Evolutionary conservation across 305 asterid genomes (phyloP), one percentile per base, ranked within the genome.

Genomic region (Plantago coronopus): DNA sequence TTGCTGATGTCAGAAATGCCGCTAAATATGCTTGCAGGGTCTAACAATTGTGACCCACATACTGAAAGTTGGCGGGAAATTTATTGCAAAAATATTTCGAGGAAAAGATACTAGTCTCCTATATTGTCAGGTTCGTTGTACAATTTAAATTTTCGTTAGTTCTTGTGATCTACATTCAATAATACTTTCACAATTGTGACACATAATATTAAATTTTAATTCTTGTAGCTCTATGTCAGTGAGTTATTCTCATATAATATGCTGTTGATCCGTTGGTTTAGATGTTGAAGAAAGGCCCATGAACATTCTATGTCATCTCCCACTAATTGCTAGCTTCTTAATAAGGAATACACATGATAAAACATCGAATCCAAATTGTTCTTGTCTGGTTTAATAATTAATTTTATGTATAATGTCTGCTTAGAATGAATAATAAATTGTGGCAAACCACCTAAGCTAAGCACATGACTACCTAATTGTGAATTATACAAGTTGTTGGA

Each of bases 71-170:
- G 95, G 97, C 37, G 99, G 99, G 40, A 89, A 82, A 75, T 89
- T 89, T 75, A 87, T 93, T 46, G 97, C 99, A 47, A 93, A 93
- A 80, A 83, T 89, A 68, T 93, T 93, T 74, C 83, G 97, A 65
- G 99, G 99, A 74, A 93, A 93, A 73, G 99, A 93, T 65, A 87
- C 99, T 14, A 87, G 96, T 64, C 89, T 93, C 71, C 95, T 93
- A 64, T 93, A 93, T 76, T 89, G 86, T 69, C 99, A 93, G 95
- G 97, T 89, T 51, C 51, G 76, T 67, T 47, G 31, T 55, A 49
- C 40, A 65, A 16, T 34, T 62, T 29, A 42, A 54, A 20, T 61
- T 34, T 23, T 63, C 22, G 48, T 51, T 37, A 19, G 48, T 67
- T 51, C 7, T 11, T 53, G 61, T 13, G 21, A 42, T 57, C 10